A percentile compares a stretch with the other conserved stretches of the same genome.
phyloP scores from a whole-genome alignment of 2,329 filamentous ascomycete species.

The Spiromastix sp. region DNA sequence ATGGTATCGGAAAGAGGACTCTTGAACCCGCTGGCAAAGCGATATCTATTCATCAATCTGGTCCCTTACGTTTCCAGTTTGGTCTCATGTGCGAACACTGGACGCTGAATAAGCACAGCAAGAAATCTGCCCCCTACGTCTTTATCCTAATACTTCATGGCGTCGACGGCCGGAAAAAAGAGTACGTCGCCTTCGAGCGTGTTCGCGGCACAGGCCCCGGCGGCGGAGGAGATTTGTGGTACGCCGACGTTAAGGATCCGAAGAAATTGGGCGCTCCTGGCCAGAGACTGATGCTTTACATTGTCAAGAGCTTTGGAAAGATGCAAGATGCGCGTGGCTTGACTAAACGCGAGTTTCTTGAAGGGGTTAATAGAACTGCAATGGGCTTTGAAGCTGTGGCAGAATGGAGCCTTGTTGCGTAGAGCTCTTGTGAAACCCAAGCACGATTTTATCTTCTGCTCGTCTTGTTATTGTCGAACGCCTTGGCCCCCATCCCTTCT shows the following conservation, averaged over 20 bases:
- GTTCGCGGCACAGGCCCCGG: constrained; percentile 25
- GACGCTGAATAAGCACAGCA: constrained; percentile 55
- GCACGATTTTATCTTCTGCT: too few species aligned
- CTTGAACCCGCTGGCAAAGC: constrained; percentile 52
- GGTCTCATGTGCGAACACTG: constrained; percentile 72
- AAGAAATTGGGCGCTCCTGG: constrained; percentile 58
- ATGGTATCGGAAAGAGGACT: constrained; percentile 44
- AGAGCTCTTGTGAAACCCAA: constrained; percentile 4
- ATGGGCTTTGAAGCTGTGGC: constrained; percentile 43
- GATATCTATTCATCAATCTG: constrained; percentile 49
- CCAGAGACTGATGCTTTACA: constrained; percentile 55
- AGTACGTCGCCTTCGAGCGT: constrained; percentile 57
- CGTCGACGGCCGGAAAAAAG: constrained; percentile 54
- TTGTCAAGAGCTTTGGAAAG: constrained; percentile 46
- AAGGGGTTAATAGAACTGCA: constrained; percentile 35
- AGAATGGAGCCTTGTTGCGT: constrained; percentile 43
- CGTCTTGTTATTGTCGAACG: too few species aligned
- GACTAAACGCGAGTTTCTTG: constrained; percentile 37
- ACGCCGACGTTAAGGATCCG: constrained; percentile 58
- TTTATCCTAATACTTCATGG: constrained; percentile 60
- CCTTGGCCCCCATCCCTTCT: too few species aligned
- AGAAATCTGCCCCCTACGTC: constrained; percentile 54
- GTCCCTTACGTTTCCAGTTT: constrained; percentile 67
- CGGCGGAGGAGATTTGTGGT: constrained; percentile 72
- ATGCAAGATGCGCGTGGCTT: constrained; percentile 43